Evolutionary conservation across 441 rosid genomes (phyloP), one percentile per base, ranked within the genome.

Genomic region (Melastoma candidum): DNA sequence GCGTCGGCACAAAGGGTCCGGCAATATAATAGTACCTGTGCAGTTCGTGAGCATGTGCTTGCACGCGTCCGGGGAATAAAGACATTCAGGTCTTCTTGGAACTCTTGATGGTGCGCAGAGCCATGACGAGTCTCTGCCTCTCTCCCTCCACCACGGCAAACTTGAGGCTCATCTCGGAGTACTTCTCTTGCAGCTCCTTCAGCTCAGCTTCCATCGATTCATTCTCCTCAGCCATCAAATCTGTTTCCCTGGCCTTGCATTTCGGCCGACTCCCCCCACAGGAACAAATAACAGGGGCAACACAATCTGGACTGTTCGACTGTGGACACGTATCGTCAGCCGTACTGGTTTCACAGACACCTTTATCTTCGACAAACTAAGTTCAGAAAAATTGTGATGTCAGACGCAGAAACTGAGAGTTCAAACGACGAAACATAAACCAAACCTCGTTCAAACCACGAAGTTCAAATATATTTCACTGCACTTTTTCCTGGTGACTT

Each of bases 401-500:
- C 36, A 29, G 36, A 17, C 7, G 36, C 36, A 29, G 3, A 29
- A 29, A 29, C 36, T n/a, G 36, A 29, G 36, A 29, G 36, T 6
- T 29, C 36, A 29, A 29, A 29, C 36, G 7, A 29, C 36, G 22
- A 17, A 29, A 29, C 36, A 6, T 1, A 6, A 29, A 29, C 22
- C 22, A 17, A 17, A 17, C 22, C 22, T 17, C 22, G 22, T 17
- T 17, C 22, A 17, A 17, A 17, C 77, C 59, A 67, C 68, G 65
- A 83, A 89, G 68, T 85, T 85, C 22, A 61, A 52, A 58, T 72
- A 77, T 54, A 87, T 75, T 63, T 79, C 81, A 63, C 66, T 70
- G 78, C 60, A 80, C 72, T 63, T 63, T 80, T 66, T 89, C 95
- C 74, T 57, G 76, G 68, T 85, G 78, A 63, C 66, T 77, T 29